Percentiles rank a stretch among this genome's conserved stretches.
phyloP scores from a whole-genome alignment of 208 protist species.

The Endotrypanum monterogeii region DNA sequence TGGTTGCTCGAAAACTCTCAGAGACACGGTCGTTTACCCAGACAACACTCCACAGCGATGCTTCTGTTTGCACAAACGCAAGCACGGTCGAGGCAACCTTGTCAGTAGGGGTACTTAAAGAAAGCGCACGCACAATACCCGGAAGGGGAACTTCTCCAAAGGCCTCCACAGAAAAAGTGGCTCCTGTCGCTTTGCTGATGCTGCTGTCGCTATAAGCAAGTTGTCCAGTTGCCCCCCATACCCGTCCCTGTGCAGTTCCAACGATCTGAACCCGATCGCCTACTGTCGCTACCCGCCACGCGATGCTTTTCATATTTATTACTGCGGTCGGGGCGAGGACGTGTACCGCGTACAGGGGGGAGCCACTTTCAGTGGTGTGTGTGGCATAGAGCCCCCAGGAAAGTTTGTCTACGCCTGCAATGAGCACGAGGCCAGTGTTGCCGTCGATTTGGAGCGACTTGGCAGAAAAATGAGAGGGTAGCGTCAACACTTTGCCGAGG shows the following conservation, averaged over 20 bases:
- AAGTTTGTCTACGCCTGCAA: background rate
- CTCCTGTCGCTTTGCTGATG: background rate
- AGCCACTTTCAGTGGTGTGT: background rate
- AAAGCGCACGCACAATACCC: background rate
- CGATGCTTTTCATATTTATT: background rate
- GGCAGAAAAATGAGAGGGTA: slow-evolving; percentile 8
- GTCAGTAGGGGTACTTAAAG: background rate
- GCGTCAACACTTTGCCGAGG: background rate
- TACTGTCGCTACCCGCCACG: slow-evolving; percentile 13
- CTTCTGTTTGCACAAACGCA: background rate
- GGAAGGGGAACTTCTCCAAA: background rate
- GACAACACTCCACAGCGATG: background rate
- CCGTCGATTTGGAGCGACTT: slow-evolving; percentile 15
- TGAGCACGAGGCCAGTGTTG: slow-evolving; percentile 1
- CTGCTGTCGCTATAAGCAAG: background rate
- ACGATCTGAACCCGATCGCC: background rate
- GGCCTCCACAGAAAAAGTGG: background rate
- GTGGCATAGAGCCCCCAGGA: slow-evolving; percentile 20
- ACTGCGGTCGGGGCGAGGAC: background rate
- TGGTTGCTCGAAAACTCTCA: background rate
- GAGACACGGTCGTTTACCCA: background rate
- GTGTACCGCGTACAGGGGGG: background rate
- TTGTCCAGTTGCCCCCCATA: background rate
- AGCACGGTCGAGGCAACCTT: background rate
- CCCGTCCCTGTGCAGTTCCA: slow-evolving; percentile 1